Percentiles rank a stretch among this genome's conserved stretches.
phyloP scores from a whole-genome alignment of 805 yeast genomes.

The Kazachstania kunashirensis region DNA sequence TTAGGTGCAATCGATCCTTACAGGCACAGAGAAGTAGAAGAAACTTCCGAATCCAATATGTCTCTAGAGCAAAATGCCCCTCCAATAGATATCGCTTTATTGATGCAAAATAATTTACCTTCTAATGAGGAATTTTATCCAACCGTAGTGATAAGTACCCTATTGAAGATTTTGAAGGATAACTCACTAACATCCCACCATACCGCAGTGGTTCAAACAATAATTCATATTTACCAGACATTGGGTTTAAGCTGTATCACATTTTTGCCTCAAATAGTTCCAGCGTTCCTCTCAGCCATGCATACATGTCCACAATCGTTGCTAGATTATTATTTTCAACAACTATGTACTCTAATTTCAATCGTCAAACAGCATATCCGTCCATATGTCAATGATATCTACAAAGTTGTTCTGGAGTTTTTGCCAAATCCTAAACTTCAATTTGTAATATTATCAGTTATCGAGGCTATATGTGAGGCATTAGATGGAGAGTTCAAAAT shows the following conservation, averaged over 20 bases:
- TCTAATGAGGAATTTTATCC: conserved; percentile 86
- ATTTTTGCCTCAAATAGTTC: conserved; percentile 74
- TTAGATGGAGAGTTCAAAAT: conserved; percentile 85
- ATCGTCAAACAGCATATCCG: conserved; percentile 86
- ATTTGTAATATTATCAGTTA: conserved; percentile 60
- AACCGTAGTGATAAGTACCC: conserved; percentile 78
- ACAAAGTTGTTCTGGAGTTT: conserved; percentile 59
- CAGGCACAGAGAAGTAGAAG: conserved; percentile 80
- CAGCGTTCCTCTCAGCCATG: conserved; percentile 76
- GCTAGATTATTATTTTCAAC: conserved; percentile 79
- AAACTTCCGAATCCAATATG: conserved; percentile 38
- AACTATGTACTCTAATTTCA: conserved; percentile 61
- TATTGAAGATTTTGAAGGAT: conserved; percentile 76
- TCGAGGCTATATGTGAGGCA: conserved; percentile 74
- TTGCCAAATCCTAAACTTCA: conserved; percentile 54
- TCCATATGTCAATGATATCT: conserved; percentile 64
- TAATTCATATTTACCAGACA: conserved; percentile 78
- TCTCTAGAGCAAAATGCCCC: conserved; percentile 71
- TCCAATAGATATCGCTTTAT: conserved; percentile 73
- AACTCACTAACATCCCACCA: conserved; percentile 75
- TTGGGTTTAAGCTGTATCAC: conserved; percentile 80
- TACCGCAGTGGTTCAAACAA: conserved; percentile 80
- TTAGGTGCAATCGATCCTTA: conserved; percentile 93
- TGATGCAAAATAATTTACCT: conserved; percentile 89
- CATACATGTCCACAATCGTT: conserved; percentile 61